Evolutionary conservation across 116 monocot species (phyloP).

Genomic region (Cymodocea nodosa): DNA sequence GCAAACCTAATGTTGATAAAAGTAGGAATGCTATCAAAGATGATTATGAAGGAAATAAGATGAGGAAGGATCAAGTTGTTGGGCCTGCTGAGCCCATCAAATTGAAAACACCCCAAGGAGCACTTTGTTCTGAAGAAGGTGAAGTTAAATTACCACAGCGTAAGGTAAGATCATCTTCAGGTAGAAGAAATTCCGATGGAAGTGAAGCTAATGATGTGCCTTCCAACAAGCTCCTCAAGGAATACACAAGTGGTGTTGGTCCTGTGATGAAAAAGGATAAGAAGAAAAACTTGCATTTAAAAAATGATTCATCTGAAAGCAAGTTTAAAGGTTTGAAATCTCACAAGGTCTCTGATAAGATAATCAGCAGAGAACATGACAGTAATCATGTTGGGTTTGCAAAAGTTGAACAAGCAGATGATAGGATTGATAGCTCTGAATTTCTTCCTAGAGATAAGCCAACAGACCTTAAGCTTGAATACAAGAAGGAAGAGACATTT

Average conservation of each 20-base stretch:
- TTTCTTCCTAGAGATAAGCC: constrained; percentile 14
- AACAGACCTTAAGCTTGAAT: constrained; percentile 15
- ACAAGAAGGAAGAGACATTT: constrained; percentile 12
- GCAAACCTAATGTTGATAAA: constrained; percentile 17
- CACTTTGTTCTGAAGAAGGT: constrained; percentile 17
- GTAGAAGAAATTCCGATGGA: constrained; percentile 27
- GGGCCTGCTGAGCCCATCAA: constrained; percentile 18
- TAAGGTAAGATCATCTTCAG: constrained; percentile 19
- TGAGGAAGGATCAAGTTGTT: constrained; percentile 21
- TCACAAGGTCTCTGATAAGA: constrained; percentile 11
- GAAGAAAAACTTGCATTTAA: constrained; percentile 35
- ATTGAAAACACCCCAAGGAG: constrained; percentile 19
- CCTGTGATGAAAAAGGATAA: constrained; percentile 29
- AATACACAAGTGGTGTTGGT: constrained; percentile 9
- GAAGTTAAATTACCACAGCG: constrained; percentile 19
- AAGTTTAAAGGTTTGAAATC: constrained; percentile 30
- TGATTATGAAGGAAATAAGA: constrained; percentile 16
- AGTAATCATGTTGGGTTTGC: constrained; percentile 9
- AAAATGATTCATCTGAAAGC: constrained; percentile 19
- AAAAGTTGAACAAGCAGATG: constrained; percentile 21
- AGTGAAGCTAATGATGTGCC: constrained; percentile 4
- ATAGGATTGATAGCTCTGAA: constrained; percentile 13
- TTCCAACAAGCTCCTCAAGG: constrained; percentile 5
- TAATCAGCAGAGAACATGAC: constrained; percentile 15
- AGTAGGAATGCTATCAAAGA: constrained; percentile 11